Base-by-base conservation (phyloP, 2,329 filamentous ascomycete species). In the Helotiales sp. region DNA sequence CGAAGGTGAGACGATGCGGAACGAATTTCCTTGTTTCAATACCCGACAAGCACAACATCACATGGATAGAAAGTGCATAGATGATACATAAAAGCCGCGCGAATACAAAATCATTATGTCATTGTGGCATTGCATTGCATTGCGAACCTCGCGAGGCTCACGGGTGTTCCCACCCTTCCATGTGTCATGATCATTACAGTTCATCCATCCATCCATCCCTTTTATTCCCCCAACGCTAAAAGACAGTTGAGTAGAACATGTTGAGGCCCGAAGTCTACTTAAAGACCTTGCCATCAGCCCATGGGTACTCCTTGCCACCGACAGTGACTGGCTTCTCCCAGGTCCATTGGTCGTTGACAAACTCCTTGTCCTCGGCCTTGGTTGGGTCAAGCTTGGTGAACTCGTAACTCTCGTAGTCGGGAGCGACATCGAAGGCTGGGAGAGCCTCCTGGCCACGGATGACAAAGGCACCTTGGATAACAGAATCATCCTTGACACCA, bases 271-370 rank as follows among this genome's bases (percentile, higher is more conserved):
- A 68, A 72, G 69, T 85, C 88, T 97, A 98, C 88, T 98, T 98
- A 92, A 97, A 98, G 81, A 98, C 93, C 89, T 98, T 97, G 81
- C 96, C 96, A 78, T 93, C 91, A 79, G 91, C 91, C 85, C 91
- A 93, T 81, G 89, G 84, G 84, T 94, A 96, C 79, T 90, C 87
- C 91, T 98, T 97, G 85, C 91, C 95, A 78, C 91, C 82, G 78
- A 93, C 87, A 72, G 83, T 84, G 77, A 94, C 84, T 73, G 92
- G 89, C 85, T 93, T 91, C 82, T 98, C 96, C 92, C 93, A 97
- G 71, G 88, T 85, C 96, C 96, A 99, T 83, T 91, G 86, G 80
- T 91, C 89, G 79, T 96, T 89, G 78, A 99, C 85, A 80, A 92
- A 94, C 80, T 91, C 90, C 79, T 87, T 89, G 87, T 98, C 93